A percentile compares a stretch with the other conserved stretches of the same genome.
These are phyloP conservation scores for Gamsiella multidivaricata DNA, from an alignment of 192 early-diverging fungal species.

Conservation along the genomic window DNA sequence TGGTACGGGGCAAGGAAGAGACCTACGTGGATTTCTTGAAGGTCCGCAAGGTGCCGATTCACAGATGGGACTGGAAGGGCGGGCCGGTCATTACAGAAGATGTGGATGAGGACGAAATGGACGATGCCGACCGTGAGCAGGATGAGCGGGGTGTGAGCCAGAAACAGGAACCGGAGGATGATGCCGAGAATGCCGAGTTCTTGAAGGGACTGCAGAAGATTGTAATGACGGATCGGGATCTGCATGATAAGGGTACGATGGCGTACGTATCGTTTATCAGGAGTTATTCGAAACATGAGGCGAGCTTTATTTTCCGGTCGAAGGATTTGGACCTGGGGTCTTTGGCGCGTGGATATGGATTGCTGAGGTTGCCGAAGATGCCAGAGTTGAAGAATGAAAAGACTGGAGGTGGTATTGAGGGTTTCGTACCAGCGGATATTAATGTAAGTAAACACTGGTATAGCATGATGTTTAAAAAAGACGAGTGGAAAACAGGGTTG, in stretches of 20 bases:
- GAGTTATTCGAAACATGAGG: slow-evolving; percentile 94
- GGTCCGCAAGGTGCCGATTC: slow-evolving; percentile 90
- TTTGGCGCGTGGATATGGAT: slow-evolving; percentile 82
- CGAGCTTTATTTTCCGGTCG: slow-evolving; percentile 88
- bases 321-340: slow-evolving; percentile 85
- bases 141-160: slow-evolving; percentile 27
- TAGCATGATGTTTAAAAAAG: no score
- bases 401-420: slow-evolving; percentile 53
- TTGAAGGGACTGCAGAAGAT: slow-evolving; percentile 66
- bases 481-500: no score
- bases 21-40: slow-evolving; percentile 89
- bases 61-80: slow-evolving; percentile 62
- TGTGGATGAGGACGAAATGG: slow-evolving; percentile 21
- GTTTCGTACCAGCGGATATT: slow-evolving; percentile 54
- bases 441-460: slow-evolving; percentile 58
- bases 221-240: slow-evolving; percentile 77
- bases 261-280: slow-evolving; percentile 94
- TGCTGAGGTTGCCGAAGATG: slow-evolving; percentile 92
- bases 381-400: slow-evolving; percentile 82
- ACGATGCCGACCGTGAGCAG: not conserved
- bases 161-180: slow-evolving; percentile 45
- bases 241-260: slow-evolving; percentile 80
- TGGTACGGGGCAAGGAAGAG: slow-evolving; percentile 86
- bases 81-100: slow-evolving; percentile 50
- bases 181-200: slow-evolving; percentile 62